Base-by-base conservation (phyloP, 768 basidiomycete species). In the Astraeus odoratus region DNA sequence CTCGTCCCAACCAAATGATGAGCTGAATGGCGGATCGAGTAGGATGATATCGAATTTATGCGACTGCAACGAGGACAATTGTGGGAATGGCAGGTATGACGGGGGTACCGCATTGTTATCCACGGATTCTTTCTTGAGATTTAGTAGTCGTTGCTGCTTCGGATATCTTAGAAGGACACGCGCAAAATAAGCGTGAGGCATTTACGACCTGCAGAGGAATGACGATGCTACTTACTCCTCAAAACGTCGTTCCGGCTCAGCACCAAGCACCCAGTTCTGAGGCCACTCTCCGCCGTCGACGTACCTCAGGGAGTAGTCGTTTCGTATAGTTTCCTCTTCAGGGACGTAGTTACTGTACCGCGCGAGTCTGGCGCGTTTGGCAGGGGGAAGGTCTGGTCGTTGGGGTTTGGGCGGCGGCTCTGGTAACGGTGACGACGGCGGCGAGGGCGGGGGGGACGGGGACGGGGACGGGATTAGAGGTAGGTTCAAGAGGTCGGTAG, bases 301-400 rank as follows among this genome's bases (percentile, higher is more conserved):
- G 63, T 95, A 97, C 51, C 84, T 71, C 63, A 86, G 84, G 0
- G 86, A 89, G 58, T 94, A 92, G 67, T 99, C 94, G 55, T 96
- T 98, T 39, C 96, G 76, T 35, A 99, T 87, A 0, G 93, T 97
- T 63, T 99, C 95, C 59, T 99, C 95, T 50, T 92, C 90, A 1
- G 88, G 83, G 13, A 93, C 75, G 53, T 95, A 94, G 57, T 94
- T 93, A 26, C 62, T 60, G 52, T 89, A 92, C 27, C 85, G 74
- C 18, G 75, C 72, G 5, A 77, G 67, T 3, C 87, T 76, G 0
- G 86, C 85, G 4, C 79, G 77, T 59, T 92, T 92, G 5, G 80
- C 74, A n/a, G 81, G 80, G 1, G 82, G 76, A 5, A 80, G 57
- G 43, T 79, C 77, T 62, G 64, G 54, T 40, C 76, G 60, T 39